Evolutionary conservation across 2,329 filamentous ascomycete species (phyloP), one percentile per base, ranked within the genome.

Genomic region (Exutisphaerella laricina): DNA sequence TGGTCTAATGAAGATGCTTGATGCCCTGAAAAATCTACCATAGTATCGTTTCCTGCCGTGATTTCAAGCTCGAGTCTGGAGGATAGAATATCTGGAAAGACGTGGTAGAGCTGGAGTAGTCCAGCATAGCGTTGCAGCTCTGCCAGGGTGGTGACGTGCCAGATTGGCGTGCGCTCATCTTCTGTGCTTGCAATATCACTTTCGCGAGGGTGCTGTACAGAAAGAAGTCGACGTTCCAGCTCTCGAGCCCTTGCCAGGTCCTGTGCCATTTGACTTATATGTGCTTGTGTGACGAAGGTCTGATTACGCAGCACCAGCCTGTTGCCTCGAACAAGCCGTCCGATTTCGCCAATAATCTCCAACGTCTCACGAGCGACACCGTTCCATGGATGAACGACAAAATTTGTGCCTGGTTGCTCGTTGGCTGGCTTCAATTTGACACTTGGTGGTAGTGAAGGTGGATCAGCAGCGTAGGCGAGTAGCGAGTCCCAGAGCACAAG

Each of bases 401-500:
- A 45, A 31, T 48, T 49, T 8, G 32, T 32, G 4, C 48, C 33
- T 4, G 43, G 30, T 4, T 14, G 42, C 6, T 40, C 29, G 66
- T 47, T 71, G 68, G 14, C 68, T 66, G 8, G 49, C 20, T 50
- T 31, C 16, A 43, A 32, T 16, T 30, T 38, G 18, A 36, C 2
- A 60, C 61, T 35, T 69, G 66, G 46, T 69, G 66, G 38, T 69
- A 70, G 7, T 75, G 71, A 48, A 73, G 77, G 1, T 71, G 72
- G 41, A 75, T 70, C 13, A 73, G 65, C 46, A 16, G 41, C 46
- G 22, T 42, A 54, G 1, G 49, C 26, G 4, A 54, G 17, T 5
- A 49, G 38, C 74, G 78, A 77, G 50, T 78, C 75, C 75, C 75
- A 78, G 49, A 77, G 76, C 20, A 78, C 69, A 36, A 78, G 60